Conservation (phyloP, 257 asterid species). For the Ocimum tenuiflorum region DNA sequence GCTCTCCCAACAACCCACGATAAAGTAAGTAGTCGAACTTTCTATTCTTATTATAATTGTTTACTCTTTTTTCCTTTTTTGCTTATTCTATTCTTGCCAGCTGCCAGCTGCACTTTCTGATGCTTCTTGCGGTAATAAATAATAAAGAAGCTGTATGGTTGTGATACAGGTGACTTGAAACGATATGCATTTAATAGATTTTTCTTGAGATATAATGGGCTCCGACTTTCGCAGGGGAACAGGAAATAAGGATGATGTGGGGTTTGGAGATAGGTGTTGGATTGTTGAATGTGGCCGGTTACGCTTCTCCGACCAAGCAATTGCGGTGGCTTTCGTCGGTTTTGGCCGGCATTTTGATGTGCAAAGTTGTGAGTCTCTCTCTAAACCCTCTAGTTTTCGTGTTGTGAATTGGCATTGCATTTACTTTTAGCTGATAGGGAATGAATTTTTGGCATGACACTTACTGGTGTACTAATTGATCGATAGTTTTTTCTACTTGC, state of each 20-base stretch:
- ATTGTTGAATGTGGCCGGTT: constrained; percentile 23
- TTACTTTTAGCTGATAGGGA: background rate
- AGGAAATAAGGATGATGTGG: constrained; percentile 27
- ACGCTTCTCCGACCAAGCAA: constrained; percentile 39
- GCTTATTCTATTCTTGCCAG: background rate
- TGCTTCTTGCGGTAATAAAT: background rate
- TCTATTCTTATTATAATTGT: background rate
- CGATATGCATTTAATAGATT: background rate
- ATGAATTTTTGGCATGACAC: background rate
- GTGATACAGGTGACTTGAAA: background rate
- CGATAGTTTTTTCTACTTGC: no score
- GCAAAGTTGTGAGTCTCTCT: constrained; percentile 51
- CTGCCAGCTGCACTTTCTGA: constrained; percentile 1
- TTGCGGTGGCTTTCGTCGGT: constrained; percentile 49
- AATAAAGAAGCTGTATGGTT: background rate
- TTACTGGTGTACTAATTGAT: no score
- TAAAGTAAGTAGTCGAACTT: background rate
- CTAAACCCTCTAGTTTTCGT: background rate
- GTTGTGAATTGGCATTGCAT: background rate
- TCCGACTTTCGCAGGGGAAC: constrained; percentile 1
- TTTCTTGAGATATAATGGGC: background rate
- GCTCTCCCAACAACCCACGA: background rate
- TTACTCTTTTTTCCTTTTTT: background rate
- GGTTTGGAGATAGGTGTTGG: constrained; percentile 20
- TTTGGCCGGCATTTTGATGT: constrained; percentile 61